Percentiles rank a stretch among this genome's conserved stretches.
Evolutionary conservation across 1,139 yeast genomes (phyloP).

Genomic region (Hansenula anomala): DNA sequence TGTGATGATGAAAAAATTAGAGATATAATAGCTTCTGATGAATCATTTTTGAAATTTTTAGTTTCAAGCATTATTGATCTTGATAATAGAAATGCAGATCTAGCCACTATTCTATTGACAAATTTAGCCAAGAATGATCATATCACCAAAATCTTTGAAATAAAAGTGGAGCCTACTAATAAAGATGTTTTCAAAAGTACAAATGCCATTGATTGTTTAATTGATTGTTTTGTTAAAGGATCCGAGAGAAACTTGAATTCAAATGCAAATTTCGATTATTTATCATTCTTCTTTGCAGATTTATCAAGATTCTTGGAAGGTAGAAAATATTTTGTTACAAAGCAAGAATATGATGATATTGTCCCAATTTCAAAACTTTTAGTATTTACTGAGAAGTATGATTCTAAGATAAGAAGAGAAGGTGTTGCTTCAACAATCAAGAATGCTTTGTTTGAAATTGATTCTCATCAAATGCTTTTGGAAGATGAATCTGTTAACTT

Average conservation of each 20-base stretch:
- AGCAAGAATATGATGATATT: conserved; percentile 70
- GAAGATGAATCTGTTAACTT: conserved; percentile 62
- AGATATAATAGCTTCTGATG: conserved; percentile 61
- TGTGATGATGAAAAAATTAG: conserved; percentile 65
- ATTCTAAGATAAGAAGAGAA: conserved; percentile 74
- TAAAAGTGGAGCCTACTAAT: conserved; percentile 34
- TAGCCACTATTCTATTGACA: conserved; percentile 78
- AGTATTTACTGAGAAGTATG: conserved; percentile 80
- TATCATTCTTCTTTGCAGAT: conserved; percentile 88
- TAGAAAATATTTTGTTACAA: conserved; percentile 67
- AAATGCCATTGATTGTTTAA: conserved; percentile 70
- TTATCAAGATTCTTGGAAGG: conserved; percentile 72
- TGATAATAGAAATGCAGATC: conserved; percentile 66
- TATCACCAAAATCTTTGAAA: conserved; percentile 51
- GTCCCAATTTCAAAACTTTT: conserved; percentile 77
- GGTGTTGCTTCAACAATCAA: conserved; percentile 94
- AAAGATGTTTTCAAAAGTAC: conserved; percentile 47
- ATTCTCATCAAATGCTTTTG: conserved; percentile 42
- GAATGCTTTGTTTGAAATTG: conserved; percentile 79
- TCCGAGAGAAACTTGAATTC: conserved; percentile 65
- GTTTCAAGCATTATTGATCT: conserved; percentile 46
- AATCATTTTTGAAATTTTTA: conserved; percentile 50
- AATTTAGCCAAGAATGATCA: conserved; percentile 78
- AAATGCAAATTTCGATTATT: conserved; percentile 73
- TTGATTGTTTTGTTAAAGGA: conserved; percentile 91